Conservation (phyloP, 768 basidiomycete species). For the Pulveroboletus ravenelii region DNA sequence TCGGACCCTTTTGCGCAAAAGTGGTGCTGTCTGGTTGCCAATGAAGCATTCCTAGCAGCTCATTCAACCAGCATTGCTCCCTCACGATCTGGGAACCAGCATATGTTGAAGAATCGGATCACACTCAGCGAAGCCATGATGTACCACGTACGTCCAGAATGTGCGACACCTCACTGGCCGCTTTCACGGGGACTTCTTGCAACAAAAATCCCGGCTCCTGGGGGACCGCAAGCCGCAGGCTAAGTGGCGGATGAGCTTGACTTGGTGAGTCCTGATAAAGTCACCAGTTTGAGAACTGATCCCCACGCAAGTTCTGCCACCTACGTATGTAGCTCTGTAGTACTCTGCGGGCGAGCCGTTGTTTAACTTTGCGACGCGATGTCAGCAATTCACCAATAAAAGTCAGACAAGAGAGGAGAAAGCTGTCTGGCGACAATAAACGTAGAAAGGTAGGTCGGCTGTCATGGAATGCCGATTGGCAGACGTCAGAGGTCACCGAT, state of each 20-base stretch:
- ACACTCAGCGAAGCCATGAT: background rate
- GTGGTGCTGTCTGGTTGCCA: conserved; percentile 51
- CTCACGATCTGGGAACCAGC: conserved; percentile 42
- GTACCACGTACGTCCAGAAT: conserved; percentile 58
- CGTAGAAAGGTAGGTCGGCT: background rate
- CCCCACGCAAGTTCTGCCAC: conserved; percentile 20
- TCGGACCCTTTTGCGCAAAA: conserved; percentile 4
- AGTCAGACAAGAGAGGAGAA: background rate
- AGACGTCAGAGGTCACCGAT: background rate
- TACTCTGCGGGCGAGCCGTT: conserved; percentile 49
- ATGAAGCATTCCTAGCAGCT: conserved; percentile 51
- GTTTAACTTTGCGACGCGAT: conserved; percentile 45
- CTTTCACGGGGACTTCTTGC: conserved; percentile 66
- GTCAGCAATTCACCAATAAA: conserved; percentile 9
- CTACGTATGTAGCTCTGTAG: conserved; percentile 65
- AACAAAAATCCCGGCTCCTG: conserved; percentile 75
- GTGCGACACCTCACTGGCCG: conserved; percentile 68
- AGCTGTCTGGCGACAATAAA: background rate
- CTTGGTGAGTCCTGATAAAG: conserved; percentile 56
- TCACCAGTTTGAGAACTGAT: conserved; percentile 2
- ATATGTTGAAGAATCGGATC: background rate
- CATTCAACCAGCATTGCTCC: conserved; percentile 84
- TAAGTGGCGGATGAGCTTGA: conserved; percentile 62
- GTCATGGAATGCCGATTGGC: background rate
- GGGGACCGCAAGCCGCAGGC: conserved; percentile 60